Base-by-base conservation (phyloP, 139 green algal genomes). In the Chlamydomonas sp. region DNA sequence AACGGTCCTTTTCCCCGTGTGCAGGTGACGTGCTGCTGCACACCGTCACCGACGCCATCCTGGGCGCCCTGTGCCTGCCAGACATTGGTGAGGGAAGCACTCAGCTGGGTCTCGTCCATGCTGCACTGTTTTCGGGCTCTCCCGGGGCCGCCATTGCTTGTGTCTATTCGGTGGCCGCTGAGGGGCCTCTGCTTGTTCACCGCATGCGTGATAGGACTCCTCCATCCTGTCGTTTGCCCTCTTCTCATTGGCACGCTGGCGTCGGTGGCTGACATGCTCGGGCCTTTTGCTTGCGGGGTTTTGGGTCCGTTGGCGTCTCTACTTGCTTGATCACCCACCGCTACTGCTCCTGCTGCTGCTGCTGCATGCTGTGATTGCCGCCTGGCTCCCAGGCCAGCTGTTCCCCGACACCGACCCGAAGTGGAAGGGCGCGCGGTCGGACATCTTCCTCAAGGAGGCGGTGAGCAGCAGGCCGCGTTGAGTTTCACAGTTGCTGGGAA, bases 391-490 rank as follows among this genome's bases (percentile, higher is more conserved):
- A 96, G 93, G 96, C 57, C 98, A 99, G 95, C 91, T 99, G 61
- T 99, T 99, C 91, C 98, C 98, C 2, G 98, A 99, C 92, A 99
- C 94, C 63, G 98, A 99, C 86, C 97, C 98, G 31, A 96, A 97
- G 86, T 99, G 97, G 98, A 99, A 99, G 90, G 98, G 98, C 10
- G 94, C 94, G 0, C 91, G 93, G 63, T 98, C 95, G 77, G 96
- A 98, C 84, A 95, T 98, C 68, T 99, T 99, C 89, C 77, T 99
- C 0, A 92, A 92, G 73, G 95, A 97, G 86, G 92, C 94, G 71
- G 94, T 95, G 79, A 72, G 86, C 63, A 4, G 7, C 20, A 12
- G 68, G 18, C 64, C 14, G 16, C 4, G 64, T n/a, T 59, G 57
- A 12, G 14, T n/a, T 2, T 63, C 4, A 16, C 17, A 67, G 31